Percentiles rank a stretch among this genome's conserved stretches.
phyloP scores from a whole-genome alignment of 805 yeast species.

The Zygoascus ofunaensis region DNA sequence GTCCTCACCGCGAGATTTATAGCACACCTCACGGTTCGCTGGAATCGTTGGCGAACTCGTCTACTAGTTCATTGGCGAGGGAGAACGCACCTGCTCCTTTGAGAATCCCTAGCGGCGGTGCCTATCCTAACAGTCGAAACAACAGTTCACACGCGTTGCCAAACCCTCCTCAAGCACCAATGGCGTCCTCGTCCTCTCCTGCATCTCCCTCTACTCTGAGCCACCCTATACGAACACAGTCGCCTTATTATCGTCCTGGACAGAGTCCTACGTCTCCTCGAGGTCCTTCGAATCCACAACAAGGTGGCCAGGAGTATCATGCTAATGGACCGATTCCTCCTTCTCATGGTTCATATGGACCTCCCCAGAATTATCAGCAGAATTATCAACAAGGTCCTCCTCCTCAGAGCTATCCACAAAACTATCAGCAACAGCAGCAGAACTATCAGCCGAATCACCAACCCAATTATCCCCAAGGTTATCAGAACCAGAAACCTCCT shows the following conservation, averaged over 20 bases:
- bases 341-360: neutral
- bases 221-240: slow-evolving; percentile 5
- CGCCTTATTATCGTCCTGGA: slow-evolving; percentile 4
- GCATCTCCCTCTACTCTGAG: slow-evolving; percentile 6
- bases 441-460: neutral
- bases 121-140: neutral
- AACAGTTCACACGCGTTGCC: neutral
- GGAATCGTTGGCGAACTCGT: neutral
- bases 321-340: neutral
- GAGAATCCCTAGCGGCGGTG: neutral
- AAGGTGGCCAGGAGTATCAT: neutral
- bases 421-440: neutral
- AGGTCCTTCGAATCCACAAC: neutral
- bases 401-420: no score
- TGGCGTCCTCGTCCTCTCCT: slow-evolving; percentile 5
- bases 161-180: neutral
- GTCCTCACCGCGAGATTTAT: neutral
- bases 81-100: no score
- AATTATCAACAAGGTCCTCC: no score
- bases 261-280: neutral
- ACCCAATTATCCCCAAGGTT: neutral
- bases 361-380: neutral
- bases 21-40: neutral
- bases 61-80: no score
- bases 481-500: neutral